Evolutionary conservation across 306 rosid genomes (phyloP).

Genomic region (Begonia loranthoides): DNA sequence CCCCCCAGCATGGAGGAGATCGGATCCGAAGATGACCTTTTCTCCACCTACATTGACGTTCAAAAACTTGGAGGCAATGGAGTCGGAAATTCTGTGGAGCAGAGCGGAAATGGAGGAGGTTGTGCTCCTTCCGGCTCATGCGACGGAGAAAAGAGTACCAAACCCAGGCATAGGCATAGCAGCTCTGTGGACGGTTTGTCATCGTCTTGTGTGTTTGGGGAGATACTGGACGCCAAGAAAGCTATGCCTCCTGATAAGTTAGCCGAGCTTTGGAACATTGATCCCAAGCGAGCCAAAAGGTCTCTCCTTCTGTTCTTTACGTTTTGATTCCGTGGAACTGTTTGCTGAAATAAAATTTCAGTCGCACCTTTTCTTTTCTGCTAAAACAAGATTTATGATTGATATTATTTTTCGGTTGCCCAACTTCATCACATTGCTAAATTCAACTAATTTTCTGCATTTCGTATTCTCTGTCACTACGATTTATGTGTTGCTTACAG

Average conservation of each 20-base stretch:
- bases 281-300: conserved; percentile 99
- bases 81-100: conserved; percentile 37
- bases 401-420: no score
- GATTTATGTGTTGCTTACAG: no score
- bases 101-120: conserved; percentile 22
- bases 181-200: conserved; percentile 68
- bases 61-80: conserved; percentile 62
- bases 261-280: conserved; percentile 92
- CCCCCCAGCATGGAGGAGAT: conserved; percentile 67
- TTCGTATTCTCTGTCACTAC: no score
- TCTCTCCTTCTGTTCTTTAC: conserved; percentile 14
- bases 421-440: no score
- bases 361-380: no score
- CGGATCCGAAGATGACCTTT: conserved; percentile 95
- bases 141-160: conserved; percentile 41
- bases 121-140: conserved; percentile 10
- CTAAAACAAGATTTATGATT: no score
- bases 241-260: conserved; percentile 99
- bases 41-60: conserved; percentile 90
- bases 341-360: neutral
- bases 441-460: no score
- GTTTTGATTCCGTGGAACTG: neutral
- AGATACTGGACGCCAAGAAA: conserved; percentile 93
- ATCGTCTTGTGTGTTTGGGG: conserved; percentile 68
- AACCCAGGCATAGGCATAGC: conserved; percentile 63